These are phyloP conservation scores for Ophiobolus disseminans DNA, from an alignment of 2,329 filamentous ascomycete species.

Conservation along the genomic window DNA sequence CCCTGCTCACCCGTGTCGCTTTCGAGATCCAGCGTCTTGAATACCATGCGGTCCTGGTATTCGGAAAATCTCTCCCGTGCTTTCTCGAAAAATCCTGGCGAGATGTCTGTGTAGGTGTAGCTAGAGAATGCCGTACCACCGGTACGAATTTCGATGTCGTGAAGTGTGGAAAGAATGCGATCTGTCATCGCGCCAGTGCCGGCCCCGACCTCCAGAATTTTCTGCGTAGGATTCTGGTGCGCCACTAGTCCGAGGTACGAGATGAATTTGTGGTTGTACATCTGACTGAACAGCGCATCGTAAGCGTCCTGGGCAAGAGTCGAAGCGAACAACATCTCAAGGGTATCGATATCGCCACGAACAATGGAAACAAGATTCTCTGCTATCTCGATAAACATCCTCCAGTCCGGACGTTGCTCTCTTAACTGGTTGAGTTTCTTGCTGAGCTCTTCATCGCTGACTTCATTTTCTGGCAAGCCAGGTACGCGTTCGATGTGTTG, in stretches of 20 bases:
- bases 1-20: slow-evolving; percentile 18
- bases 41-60: slow-evolving; percentile 4
- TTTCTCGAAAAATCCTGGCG: slow-evolving; percentile 11
- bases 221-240: slow-evolving; percentile 7
- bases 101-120: slow-evolving; percentile 20
- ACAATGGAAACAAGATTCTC: slow-evolving; percentile 4
- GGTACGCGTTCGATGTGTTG: not conserved
- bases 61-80: not conserved
- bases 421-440: not conserved
- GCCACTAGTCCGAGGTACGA: slow-evolving; percentile 1
- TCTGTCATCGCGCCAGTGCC: slow-evolving; percentile 6
- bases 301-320: slow-evolving; percentile 3
- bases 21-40: slow-evolving; percentile 17
- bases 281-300: slow-evolving; percentile 1
- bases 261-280: slow-evolving; percentile 14
- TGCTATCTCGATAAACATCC: slow-evolving; percentile 1
- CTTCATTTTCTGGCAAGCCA: not conserved
- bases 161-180: not conserved
- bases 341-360: slow-evolving; percentile 1
- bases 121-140: not conserved
- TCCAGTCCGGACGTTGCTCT: slow-evolving; percentile 2
- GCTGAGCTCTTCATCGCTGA: not conserved
- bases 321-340: slow-evolving; percentile 6
- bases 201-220: slow-evolving; percentile 18
- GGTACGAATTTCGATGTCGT: no score